Base-by-base conservation (phyloP, 352 stramenopile genomes). In the Globisporangium ultimum region DNA sequence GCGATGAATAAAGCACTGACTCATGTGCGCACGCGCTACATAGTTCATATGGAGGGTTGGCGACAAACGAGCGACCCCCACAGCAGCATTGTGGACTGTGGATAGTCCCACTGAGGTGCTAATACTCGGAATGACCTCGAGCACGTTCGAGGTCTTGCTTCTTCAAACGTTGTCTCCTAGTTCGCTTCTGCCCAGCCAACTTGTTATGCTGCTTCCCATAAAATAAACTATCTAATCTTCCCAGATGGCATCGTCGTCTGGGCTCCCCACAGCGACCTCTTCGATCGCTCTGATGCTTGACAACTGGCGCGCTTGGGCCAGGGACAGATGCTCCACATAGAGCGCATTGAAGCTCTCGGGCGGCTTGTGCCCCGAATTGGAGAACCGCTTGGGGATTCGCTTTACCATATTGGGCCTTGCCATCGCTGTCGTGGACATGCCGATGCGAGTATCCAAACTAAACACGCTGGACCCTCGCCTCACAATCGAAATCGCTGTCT, bases 231-330 rank as follows among this genome's bases (percentile, higher is more conserved):
- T 14, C 17, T 32, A 49, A 17, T 50, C 22, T 43, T 74, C 52
- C 59, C 57, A 68, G 41, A 63, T 58, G 4, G 58, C 21, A 3
- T 74, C 61, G 13, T 76, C 65, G 32, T 76, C 68, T 3, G 57
- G 46, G 36, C 55, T 59, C 36, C 48, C 60, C 15, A 59, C 53
- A 12, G 60, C 38, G 51, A 79, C 66, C 32, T 79, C 68, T 17
- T 42, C 55, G 46, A 79, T 75, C 14, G 62, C 51, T 18, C 60
- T 63, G 32, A 76, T 61, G 24, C 59, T 43, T 4, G 67, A 70
- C 15, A 79, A 48, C 45, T 76, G 49, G 4, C 68, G 62, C 6
- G 68, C 68, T 50, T 79, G 68, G 1, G 71, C 71, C 24, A 79
- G 46, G 28, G 71, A 76, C 2, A 79, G 50, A 14, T 61, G 47